Base-by-base conservation (phyloP, 2,329 filamentous ascomycete genomes). In the Cytospora mali region DNA sequence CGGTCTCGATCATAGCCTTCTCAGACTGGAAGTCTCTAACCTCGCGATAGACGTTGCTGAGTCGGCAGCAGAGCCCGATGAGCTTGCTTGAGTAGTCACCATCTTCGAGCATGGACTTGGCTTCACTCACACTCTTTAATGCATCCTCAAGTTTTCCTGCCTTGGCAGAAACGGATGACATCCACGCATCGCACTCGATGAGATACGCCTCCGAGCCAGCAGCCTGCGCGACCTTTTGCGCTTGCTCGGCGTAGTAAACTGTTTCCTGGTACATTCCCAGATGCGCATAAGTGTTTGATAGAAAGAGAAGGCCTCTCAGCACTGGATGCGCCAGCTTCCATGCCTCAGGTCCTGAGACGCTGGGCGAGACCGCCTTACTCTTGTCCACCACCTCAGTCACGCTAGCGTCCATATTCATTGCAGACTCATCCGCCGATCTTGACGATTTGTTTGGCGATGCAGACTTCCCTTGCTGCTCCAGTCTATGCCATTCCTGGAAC, bases 231-330 rank as follows among this genome's bases (percentile, higher is more conserved):
- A 96, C 84, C 70, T 90, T 92, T 59, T 89, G 81, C 0, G 93
- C 93, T 69, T 95, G 90, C 68, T 97, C 90, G 1, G 90, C 88
- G 68, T 96, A 96, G 72, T 93, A 95, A 0, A 94, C 78, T 2
- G 94, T 94, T 73, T 98, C 94, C 64, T 92, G 88, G 67, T 93
- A 92, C 76, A 96, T 84, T 29, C 95, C 95, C 66, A 95, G 85
- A 67, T 96, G 89, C 1, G 90, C 87, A 69, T 93, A 97, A 1
- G 96, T 80, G 4, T 84, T 83, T 0, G 92, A 92, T 3, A 97
- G 83, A 62, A 93, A 88, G 64, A 88, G 76, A 16, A 96, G 79
- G 61, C 88, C 86, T 31, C 85, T 83, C 69, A 93, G 88, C 23
- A 97, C 81, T 1, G 89, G 87, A 29, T 86, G 84, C 9, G 95